Evolutionary conservation across 306 rosid genomes (phyloP).

Genomic region (Purshia tridentata): DNA sequence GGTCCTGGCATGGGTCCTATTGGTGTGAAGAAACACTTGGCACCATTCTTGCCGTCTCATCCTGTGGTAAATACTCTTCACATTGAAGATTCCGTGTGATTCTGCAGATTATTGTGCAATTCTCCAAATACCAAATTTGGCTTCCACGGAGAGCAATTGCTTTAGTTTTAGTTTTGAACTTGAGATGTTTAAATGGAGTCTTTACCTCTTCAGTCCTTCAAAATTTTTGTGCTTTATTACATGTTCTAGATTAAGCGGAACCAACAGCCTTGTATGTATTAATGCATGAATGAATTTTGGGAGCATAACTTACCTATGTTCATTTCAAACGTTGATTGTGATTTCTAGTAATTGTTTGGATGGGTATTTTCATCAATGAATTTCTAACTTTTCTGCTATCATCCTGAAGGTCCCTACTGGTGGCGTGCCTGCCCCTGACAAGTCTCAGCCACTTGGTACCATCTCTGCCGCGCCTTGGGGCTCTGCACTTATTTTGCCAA

Average conservation of each 20-base stretch:
- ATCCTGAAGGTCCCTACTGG: constrained; percentile 73
- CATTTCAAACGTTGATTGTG: not conserved
- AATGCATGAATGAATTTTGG: not conserved
- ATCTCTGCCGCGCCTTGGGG: constrained; percentile 99
- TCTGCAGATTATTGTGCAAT: not conserved
- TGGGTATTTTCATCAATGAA: not conserved
- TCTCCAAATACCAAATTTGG: not conserved
- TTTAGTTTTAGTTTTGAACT: not conserved
- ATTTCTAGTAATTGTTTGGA: not conserved
- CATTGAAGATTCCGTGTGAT: not conserved
- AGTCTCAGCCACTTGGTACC: constrained; percentile 83
- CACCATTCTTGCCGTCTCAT: constrained; percentile 97
- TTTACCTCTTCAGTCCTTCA: too few species aligned
- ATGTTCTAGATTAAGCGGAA: too few species aligned
- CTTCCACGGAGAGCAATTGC: not conserved
- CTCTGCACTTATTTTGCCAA: constrained; percentile 97
- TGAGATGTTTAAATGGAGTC: not conserved
- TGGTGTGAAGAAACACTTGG: constrained; percentile 99
- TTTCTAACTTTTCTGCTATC: constrained; percentile 16
- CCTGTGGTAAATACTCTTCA: constrained; percentile 69
- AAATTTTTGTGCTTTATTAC: too few species aligned
- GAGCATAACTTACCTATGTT: not conserved
- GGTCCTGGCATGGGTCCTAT: constrained; percentile 99
- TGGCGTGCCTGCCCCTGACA: constrained; percentile 86
- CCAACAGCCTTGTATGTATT: too few species aligned